These are phyloP conservation scores for Lactarius evosmus DNA, from an alignment of 768 basidiomycete species.

Conservation along the genomic window DNA sequence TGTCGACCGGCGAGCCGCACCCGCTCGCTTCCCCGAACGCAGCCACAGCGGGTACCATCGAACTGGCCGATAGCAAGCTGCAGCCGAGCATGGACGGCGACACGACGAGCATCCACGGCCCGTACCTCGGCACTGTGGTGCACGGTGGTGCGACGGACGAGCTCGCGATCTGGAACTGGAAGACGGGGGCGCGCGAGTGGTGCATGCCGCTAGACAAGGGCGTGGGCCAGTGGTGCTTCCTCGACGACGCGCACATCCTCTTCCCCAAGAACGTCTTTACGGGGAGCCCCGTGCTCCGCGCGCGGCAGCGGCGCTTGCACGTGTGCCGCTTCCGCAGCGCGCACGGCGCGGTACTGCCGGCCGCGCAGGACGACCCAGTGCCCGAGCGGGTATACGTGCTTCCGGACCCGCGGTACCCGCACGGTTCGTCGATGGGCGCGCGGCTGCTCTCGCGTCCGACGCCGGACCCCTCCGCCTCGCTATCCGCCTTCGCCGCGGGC, in stretches of 20 bases:
- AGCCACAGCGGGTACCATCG: background rate
- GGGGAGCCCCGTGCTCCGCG: background rate
- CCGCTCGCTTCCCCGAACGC: background rate
- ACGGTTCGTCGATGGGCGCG: background rate
- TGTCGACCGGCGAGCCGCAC: conserved; percentile 1
- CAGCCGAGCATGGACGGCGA: conserved; percentile 2
- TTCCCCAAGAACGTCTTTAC: conserved; percentile 7
- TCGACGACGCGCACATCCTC: conserved; percentile 10
- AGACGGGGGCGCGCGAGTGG: conserved; percentile 1
- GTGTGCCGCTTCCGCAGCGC: background rate
- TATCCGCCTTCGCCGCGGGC: background rate
- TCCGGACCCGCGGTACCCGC: conserved; percentile 2
- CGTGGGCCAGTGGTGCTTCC: conserved; percentile 12
- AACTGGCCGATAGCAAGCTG: background rate
- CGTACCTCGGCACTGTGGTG: conserved; percentile 1
- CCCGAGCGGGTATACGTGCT: conserved; percentile 1
- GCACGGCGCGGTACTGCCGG: background rate
- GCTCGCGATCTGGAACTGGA: conserved; percentile 16
- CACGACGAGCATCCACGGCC: conserved; percentile 3
- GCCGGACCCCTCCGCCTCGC: background rate
- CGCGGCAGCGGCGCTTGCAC: background rate
- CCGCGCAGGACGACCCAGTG: background rate
- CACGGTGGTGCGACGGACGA: background rate
- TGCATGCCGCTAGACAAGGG: conserved; percentile 5
- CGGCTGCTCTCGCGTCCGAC: conserved; percentile 3